phyloP scores from a whole-genome alignment of 257 asterid species.

The Lycium barbarum region DNA sequence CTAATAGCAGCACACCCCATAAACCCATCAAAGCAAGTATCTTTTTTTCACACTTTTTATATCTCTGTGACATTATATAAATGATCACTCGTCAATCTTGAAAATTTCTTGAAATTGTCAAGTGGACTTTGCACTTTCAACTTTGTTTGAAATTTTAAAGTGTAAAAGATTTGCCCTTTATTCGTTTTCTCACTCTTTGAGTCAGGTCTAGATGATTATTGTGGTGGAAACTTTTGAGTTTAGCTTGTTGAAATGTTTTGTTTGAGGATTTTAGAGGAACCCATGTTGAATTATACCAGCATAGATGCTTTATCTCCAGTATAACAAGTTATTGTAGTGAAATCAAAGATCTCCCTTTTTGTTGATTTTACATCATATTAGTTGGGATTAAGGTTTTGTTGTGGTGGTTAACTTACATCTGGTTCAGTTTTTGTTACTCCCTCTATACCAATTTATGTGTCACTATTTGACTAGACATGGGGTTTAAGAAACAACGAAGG shows the following conservation, averaged over 20 bases:
- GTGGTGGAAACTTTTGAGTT: background rate
- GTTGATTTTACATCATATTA: background rate
- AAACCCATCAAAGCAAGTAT: constrained; percentile 2
- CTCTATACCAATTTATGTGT: background rate
- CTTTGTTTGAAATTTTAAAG: background rate
- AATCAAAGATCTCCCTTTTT: background rate
- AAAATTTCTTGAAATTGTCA: background rate
- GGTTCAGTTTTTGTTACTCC: background rate
- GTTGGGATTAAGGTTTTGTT: background rate
- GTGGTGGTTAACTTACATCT: background rate
- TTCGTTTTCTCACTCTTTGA: background rate
- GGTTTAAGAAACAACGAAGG: background rate
- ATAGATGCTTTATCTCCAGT: background rate
- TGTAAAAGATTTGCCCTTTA: background rate
- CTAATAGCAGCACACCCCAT: background rate
- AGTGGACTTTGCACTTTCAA: background rate
- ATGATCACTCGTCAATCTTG: constrained; percentile 13
- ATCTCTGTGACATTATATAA: background rate
- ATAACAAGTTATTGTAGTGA: constrained; percentile 9
- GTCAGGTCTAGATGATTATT: background rate
- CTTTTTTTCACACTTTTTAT: background rate
- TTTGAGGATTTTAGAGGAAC: background rate
- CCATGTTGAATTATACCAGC: background rate
- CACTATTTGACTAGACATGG: background rate
- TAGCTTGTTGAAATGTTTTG: background rate